phyloP scores from a whole-genome alignment of 495 filamentous ascomycete genomes.

The Penicillium riverlandense region DNA sequence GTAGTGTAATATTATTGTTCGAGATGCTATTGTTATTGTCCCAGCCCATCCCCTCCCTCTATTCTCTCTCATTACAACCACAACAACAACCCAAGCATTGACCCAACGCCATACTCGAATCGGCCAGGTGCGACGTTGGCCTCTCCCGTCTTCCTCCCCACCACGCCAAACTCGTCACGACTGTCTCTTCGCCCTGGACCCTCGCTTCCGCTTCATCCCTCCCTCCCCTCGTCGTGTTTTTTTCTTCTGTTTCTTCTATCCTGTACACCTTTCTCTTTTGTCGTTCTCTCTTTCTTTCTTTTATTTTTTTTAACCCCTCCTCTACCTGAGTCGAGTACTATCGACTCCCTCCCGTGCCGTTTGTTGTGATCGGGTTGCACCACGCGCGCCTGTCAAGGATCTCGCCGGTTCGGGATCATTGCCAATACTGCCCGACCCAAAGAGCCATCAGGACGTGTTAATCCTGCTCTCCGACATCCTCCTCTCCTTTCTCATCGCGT shows the following conservation, averaged over 20 bases:
- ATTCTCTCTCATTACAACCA: background rate
- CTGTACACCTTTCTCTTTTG: background rate
- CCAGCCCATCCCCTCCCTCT: conserved; percentile 4
- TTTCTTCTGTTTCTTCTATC: conserved; percentile 1
- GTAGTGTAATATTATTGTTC: no score
- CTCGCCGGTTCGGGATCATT: conserved; percentile 4
- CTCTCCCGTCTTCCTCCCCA: no score
- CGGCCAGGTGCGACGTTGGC: no score
- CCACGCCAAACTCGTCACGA: no score
- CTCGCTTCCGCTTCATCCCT: conserved; percentile 8
- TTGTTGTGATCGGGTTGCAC: conserved; percentile 17
- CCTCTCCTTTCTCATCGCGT: conserved; percentile 8
- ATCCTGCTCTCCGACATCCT: background rate
- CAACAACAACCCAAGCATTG: no score
- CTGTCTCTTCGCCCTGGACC: conserved; percentile 2
- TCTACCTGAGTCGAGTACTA: conserved; percentile 18
- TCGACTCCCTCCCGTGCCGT: conserved; percentile 5
- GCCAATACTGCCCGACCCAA: no score
- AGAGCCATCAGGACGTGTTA: no score
- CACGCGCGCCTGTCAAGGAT: conserved; percentile 12
- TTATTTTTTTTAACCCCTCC: conserved; percentile 5
- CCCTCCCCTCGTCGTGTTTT: background rate
- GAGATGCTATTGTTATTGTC: no score
- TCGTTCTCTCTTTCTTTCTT: background rate
- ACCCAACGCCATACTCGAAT: no score